phyloP scores from a whole-genome alignment of 352 stramenopile species.

The Ophiocytium majus region DNA sequence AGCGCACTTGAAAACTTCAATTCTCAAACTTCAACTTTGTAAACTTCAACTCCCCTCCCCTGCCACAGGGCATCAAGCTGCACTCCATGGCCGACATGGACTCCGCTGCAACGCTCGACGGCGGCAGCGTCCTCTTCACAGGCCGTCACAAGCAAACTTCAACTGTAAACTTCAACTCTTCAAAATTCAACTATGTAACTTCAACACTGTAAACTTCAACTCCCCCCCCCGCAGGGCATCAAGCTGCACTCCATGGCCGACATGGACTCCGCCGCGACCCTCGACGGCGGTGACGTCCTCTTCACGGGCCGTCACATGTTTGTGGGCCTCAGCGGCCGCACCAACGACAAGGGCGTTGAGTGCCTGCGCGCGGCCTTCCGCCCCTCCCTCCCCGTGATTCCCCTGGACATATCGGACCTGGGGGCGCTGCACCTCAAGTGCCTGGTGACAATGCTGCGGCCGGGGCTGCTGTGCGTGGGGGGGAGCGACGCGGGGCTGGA shows the following conservation, averaged over 20 bases:
- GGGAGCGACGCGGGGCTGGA: constrained; percentile 35
- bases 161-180: too few relatives aligned
- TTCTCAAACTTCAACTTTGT: too few relatives aligned
- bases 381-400: constrained; percentile 41
- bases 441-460: constrained; percentile 34
- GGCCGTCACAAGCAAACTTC: too few relatives aligned
- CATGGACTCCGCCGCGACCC: constrained; percentile 27
- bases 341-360: constrained; percentile 31
- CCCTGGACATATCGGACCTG: constrained; percentile 7
- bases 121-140: constrained; percentile 46
- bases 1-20: too few relatives aligned
- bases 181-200: too few relatives aligned
- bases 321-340: constrained; percentile 39
- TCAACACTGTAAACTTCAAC: too few relatives aligned
- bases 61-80: too few relatives aligned
- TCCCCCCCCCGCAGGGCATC: constrained; percentile 26
- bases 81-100: constrained; percentile 26
- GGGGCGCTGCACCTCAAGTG: constrained; percentile 49
- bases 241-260: constrained; percentile 25
- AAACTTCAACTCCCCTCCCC: too few relatives aligned
- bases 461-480: constrained; percentile 31
- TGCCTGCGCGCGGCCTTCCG: constrained; percentile 34
- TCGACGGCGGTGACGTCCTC: constrained; percentile 43
- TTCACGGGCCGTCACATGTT: constrained; percentile 55
- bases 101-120: constrained; percentile 33